Percentiles rank a stretch among this genome's conserved stretches.
Conservation (phyloP, 2,329 filamentous ascomycete genomes). For the Scedosporium dehoogii region DNA sequence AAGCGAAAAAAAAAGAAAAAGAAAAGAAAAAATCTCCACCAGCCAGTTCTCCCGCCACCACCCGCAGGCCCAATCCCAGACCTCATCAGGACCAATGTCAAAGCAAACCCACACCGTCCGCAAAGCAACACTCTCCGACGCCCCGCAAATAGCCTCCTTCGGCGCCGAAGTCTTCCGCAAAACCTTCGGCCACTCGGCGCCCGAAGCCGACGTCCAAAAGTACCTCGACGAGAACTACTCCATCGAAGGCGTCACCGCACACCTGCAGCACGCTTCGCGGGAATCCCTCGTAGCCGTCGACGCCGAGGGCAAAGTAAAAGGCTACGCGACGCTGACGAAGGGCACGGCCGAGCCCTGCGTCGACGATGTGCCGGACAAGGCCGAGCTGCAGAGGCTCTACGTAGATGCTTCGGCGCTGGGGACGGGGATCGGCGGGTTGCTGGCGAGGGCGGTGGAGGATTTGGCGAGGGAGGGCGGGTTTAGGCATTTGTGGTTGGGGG, state of each 20-base stretch:
- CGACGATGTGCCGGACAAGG: slow-evolving; percentile 14
- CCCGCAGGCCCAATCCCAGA: too few relatives aligned
- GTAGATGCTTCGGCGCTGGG: slow-evolving; percentile 25
- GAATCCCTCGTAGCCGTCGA: slow-evolving; percentile 17
- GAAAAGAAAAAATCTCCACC: too few relatives aligned
- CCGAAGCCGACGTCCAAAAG: slow-evolving; percentile 22
- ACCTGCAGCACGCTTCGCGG: slow-evolving; percentile 15
- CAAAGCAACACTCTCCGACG: slow-evolving; percentile 17
- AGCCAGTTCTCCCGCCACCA: too few relatives aligned
- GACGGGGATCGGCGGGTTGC: slow-evolving; percentile 24
- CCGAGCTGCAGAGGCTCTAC: slow-evolving; percentile 35
- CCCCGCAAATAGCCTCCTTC: slow-evolving; percentile 20
- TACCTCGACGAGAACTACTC: slow-evolving; percentile 29
- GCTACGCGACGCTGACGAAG: slow-evolving; percentile 29
- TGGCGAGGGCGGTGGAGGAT: slow-evolving; percentile 19
- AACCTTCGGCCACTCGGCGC: slow-evolving; percentile 32
- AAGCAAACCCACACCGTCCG: slow-evolving; percentile 10
- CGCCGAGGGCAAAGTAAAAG: slow-evolving; percentile 17
- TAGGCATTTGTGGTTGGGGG: slow-evolving; percentile 32
- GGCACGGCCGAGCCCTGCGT: slow-evolving; percentile 28
- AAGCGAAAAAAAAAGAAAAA: too few relatives aligned
- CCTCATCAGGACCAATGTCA: not conserved
- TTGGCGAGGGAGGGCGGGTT: slow-evolving; percentile 26
- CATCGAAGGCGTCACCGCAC: slow-evolving; percentile 18
- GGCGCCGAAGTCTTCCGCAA: slow-evolving; percentile 24